These are phyloP conservation scores for Takashimella koratensis DNA, from an alignment of 1,284 basidiomycete species.

Conservation along the genomic window DNA sequence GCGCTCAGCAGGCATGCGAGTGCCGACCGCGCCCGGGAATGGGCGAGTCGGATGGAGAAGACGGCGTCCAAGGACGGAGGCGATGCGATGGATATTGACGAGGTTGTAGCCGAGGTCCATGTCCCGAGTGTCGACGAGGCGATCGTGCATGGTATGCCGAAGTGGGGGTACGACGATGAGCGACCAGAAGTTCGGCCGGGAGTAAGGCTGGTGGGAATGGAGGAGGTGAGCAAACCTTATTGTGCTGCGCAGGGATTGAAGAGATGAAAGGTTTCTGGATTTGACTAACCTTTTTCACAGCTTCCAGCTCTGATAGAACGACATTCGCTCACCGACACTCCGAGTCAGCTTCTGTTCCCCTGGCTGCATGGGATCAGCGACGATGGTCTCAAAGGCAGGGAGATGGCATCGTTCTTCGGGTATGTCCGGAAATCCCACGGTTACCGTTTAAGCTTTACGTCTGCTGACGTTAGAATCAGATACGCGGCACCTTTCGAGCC, in stretches of 20 bases:
- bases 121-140: conserved; percentile 17
- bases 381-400: conserved; percentile 40
- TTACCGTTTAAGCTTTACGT: no score
- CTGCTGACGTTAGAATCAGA: conserved; percentile 4
- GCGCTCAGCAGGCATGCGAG: not conserved
- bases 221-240: conserved; percentile 29
- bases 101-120: conserved; percentile 16
- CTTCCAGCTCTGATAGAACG: conserved; percentile 37
- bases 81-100: conserved; percentile 23
- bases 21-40: not conserved
- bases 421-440: conserved; percentile 8
- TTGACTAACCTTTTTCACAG: conserved; percentile 12
- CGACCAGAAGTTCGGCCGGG: conserved; percentile 40
- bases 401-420: conserved; percentile 49
- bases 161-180: conserved; percentile 44
- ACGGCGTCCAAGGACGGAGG: not conserved
- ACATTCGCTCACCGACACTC: conserved; percentile 43
- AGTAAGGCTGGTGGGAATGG: conserved; percentile 40
- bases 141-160: conserved; percentile 44
- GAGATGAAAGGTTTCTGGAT: not conserved
- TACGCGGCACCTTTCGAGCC: conserved; percentile 43
- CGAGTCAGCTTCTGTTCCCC: conserved; percentile 46
- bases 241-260: not conserved
- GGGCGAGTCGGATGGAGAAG: not conserved
- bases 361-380: conserved; percentile 50